A percentile compares a stretch with the other conserved stretches of the same genome.
These are phyloP conservation scores for Epichloe coenophiala DNA, from an alignment of 2,329 filamentous ascomycete species.

Conservation along the genomic window DNA sequence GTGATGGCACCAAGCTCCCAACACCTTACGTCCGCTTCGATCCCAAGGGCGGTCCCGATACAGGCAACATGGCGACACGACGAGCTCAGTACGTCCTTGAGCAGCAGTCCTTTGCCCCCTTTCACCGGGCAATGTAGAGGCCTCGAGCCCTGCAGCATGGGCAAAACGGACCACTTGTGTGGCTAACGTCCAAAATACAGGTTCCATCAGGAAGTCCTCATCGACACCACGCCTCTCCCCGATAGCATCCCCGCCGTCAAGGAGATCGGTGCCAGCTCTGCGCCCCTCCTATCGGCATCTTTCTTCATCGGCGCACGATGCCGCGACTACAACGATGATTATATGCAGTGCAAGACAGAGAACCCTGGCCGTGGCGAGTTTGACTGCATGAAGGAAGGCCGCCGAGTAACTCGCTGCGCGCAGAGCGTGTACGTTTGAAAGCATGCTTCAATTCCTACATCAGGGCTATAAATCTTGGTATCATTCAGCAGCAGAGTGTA, in stretches of 20 bases:
- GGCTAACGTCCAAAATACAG: conserved; percentile 35
- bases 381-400: conserved; percentile 90
- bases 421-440: conserved; percentile 72
- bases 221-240: conserved; percentile 93
- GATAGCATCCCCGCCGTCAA: conserved; percentile 82
- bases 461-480: not conserved
- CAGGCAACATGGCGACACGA: conserved; percentile 27
- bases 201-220: conserved; percentile 86
- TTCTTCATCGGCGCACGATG: conserved; percentile 97
- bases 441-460: not conserved
- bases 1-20: conserved; percentile 9
- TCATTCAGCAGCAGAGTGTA: not conserved
- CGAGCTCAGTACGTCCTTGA: conserved; percentile 25
- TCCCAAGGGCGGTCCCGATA: conserved; percentile 14
- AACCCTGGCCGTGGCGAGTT: conserved; percentile 81
- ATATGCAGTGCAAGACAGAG: conserved; percentile 98
- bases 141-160: no score
- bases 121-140: not conserved
- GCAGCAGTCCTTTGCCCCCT: not conserved
- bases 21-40: conserved; percentile 15
- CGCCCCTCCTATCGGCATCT: conserved; percentile 77
- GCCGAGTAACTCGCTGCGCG: conserved; percentile 92
- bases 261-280: conserved; percentile 87
- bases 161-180: not conserved
- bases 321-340: conserved; percentile 94